Conservation (phyloP, 148 eudicot genomes). For the Arbutus unedo region DNA sequence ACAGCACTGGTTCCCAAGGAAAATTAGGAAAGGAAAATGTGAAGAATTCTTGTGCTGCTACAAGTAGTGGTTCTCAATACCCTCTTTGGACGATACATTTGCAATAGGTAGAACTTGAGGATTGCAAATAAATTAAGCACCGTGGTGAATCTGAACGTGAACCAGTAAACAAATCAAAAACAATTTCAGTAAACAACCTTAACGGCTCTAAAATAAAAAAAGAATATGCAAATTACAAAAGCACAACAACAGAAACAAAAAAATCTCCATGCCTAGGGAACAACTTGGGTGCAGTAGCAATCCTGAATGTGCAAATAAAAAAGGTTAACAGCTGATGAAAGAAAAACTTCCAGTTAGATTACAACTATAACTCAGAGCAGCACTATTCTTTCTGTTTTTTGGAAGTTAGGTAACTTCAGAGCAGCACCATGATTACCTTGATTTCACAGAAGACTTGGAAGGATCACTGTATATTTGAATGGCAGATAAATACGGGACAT, state of each 20-base stretch:
- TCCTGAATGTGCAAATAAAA: background rate
- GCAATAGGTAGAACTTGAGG: background rate
- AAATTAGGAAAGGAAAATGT: background rate
- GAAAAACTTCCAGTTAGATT: background rate
- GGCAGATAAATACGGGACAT: slow-evolving; percentile 77
- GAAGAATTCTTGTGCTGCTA: background rate
- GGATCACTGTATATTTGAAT: slow-evolving; percentile 61
- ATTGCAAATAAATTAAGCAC: slow-evolving; percentile 1
- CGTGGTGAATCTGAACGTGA: background rate
- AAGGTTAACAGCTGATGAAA: background rate
- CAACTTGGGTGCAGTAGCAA: background rate
- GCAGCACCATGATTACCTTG: slow-evolving; percentile 22
- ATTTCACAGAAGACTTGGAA: slow-evolving; percentile 32
- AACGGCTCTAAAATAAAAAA: background rate
- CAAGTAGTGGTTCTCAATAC: background rate
- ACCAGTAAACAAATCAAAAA: background rate
- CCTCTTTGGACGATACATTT: background rate
- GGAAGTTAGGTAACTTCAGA: background rate
- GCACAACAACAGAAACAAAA: background rate
- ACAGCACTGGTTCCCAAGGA: background rate
- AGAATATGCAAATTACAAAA: background rate
- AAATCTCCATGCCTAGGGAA: background rate
- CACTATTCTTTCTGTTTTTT: too few species aligned
- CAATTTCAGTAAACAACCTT: too few species aligned
- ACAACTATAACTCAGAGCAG: background rate